A percentile compares a stretch with the other conserved stretches of the same genome.
phyloP scores from a whole-genome alignment of 352 stramenopile genomes.

The Pythium vanterpoolii region DNA sequence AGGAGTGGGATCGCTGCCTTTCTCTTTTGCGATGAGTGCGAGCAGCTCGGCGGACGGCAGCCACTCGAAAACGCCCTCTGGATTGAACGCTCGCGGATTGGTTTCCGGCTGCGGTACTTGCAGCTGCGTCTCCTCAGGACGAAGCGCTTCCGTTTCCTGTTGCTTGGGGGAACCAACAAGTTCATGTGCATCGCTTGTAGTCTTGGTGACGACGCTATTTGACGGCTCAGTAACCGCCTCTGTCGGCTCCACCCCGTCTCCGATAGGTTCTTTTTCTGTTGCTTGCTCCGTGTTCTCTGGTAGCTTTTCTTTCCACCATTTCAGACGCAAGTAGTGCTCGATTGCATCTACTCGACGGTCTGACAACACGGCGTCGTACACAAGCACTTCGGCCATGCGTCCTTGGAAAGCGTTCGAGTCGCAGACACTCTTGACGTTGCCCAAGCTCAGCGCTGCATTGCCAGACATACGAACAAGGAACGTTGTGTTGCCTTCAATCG shows the following conservation, averaged over 20 bases:
- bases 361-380: conserved; percentile 45
- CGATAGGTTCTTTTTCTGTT: not conserved
- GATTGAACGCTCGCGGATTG: conserved; percentile 26
- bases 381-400: conserved; percentile 45
- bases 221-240: not conserved
- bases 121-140: not conserved
- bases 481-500: not conserved
- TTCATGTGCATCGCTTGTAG: conserved; percentile 10
- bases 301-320: conserved; percentile 38
- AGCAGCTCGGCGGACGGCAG: conserved; percentile 30
- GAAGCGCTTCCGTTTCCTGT: not conserved
- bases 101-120: not conserved
- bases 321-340: conserved; percentile 44
- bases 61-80: conserved; percentile 69
- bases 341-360: conserved; percentile 28
- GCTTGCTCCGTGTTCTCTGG: not conserved
- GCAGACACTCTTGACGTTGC: conserved; percentile 48
- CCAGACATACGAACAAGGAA: conserved; percentile 38
- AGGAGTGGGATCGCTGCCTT: conserved; percentile 12
- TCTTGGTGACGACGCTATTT: not conserved
- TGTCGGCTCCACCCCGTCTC: not conserved
- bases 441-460: conserved; percentile 45
- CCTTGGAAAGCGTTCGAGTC: conserved; percentile 63
- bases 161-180: not conserved
- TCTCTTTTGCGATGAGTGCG: not conserved